Conservation (phyloP, 148 eudicot genomes). For the Fagopyrum homotropicum region DNA sequence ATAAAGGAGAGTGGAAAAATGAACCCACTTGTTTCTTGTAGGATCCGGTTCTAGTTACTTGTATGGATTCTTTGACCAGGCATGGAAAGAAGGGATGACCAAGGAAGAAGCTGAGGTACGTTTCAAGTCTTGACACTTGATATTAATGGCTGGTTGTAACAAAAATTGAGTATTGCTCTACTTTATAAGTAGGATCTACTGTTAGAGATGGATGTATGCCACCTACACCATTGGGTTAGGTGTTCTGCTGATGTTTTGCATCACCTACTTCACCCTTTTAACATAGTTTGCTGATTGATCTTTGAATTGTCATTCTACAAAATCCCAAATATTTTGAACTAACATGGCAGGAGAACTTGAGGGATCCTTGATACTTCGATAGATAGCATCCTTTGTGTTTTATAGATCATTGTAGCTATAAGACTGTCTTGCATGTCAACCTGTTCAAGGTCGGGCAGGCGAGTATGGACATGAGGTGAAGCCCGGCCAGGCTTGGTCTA, state of each 20-base stretch:
- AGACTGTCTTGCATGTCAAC: neutral
- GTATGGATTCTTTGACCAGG: slow-evolving; percentile 86
- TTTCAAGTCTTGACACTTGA: neutral
- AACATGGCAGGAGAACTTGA: neutral
- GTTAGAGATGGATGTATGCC: neutral
- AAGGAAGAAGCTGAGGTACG: slow-evolving; percentile 91
- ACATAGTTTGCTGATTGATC: neutral
- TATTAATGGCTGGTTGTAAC: neutral
- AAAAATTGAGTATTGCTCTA: neutral
- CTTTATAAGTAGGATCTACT: neutral
- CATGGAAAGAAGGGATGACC: slow-evolving; percentile 81
- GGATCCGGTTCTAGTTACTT: slow-evolving; percentile 86
- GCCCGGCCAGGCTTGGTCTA: too few relatives aligned
- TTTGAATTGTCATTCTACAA: neutral
- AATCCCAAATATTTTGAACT: neutral
- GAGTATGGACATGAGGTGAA: too few relatives aligned
- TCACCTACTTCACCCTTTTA: neutral
- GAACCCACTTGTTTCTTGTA: slow-evolving; percentile 12
- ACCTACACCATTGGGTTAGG: neutral
- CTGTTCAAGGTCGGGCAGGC: neutral
- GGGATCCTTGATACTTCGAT: neutral
- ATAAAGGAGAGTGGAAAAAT: too few relatives aligned
- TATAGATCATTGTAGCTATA: neutral
- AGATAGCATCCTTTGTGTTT: neutral
- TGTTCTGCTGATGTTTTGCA: too few relatives aligned